Evolutionary conservation across 225 moss, liverwort and hornwort genomes (phyloP), one percentile per base, ranked within the genome.

Genomic region (Sphagnum tenellum): DNA sequence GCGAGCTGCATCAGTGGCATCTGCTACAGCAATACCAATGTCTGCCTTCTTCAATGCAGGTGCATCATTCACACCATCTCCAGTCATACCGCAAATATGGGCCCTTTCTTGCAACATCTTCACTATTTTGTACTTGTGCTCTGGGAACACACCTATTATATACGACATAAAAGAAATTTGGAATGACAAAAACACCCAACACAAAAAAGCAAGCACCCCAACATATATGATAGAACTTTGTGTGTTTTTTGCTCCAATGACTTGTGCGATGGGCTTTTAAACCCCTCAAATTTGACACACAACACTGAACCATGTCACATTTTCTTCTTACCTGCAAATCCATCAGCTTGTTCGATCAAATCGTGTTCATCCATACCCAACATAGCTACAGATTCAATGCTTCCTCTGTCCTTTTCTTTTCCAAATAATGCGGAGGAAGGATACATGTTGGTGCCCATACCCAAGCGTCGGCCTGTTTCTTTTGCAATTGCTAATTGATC

Each of bases 361-460:
- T 84, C 83, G 59, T 83, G 75, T n/a, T 74, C 81, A 3, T 84
- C 83, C 73, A 84, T 75, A 3, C 70, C 76, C 6, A 4, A 61
- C 46, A 76, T 75, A 46, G 72, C 66, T 44, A 70, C 68, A 0
- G 71, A 50, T 48, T 63, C 51, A 0, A 47, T 53, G 29, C 29
- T 29, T 29, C 29, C 29, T 29, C 29, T 29, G 3, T 6, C 3
- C 63, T 73, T 73, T 0, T 53, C 65, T 72, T 76, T 78, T 57
- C 58, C 49, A 3, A 85, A 88, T 12, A 88, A 51, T 12, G 82
- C 61, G 2, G 80, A 77, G 0, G 87, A 90, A 11, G 90, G 87
- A 8, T 90, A 85, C 90, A 90, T 90, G 47, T 88, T 90, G 4
- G 79, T 83, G 12, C 90, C 90, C 90, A 90, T 90, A 47, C 90